phyloP scores from a whole-genome alignment of 768 basidiomycete genomes.

The Coprinellus micaceus region DNA sequence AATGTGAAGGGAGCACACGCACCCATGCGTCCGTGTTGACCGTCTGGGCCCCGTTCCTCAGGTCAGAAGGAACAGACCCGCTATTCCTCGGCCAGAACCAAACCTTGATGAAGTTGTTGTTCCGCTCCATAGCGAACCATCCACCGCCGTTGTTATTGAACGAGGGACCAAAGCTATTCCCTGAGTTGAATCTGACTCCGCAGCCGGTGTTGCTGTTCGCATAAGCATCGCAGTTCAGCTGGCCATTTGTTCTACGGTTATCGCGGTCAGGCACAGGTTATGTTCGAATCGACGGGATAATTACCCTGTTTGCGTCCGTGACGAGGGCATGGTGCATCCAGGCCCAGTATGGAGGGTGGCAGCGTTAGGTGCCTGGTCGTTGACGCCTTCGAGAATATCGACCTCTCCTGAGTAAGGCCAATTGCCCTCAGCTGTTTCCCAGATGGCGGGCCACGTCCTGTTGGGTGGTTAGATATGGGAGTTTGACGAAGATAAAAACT shows the following conservation, averaged over 20 bases:
- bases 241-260: constrained; percentile 32
- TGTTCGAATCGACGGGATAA: constrained; percentile 7
- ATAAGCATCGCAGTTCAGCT: constrained; percentile 40
- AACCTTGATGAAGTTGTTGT: constrained; percentile 45
- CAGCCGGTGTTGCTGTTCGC: constrained; percentile 50
- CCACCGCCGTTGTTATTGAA: constrained; percentile 62
- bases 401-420: constrained; percentile 34
- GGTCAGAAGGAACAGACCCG: constrained; percentile 37
- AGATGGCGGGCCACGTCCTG: constrained; percentile 52
- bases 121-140: constrained; percentile 58
- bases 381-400: constrained; percentile 57
- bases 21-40: constrained; percentile 52
- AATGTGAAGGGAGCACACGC: background rate
- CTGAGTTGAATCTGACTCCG: constrained; percentile 35
- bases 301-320: constrained; percentile 38
- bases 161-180: constrained; percentile 46
- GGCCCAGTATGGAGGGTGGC: constrained; percentile 51
- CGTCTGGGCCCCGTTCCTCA: constrained; percentile 32
- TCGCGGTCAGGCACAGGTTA: background rate
- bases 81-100: constrained; percentile 60
- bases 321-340: constrained; percentile 45
- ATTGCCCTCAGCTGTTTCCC: constrained; percentile 25
- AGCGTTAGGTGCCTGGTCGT: constrained; percentile 48
- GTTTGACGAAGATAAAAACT: constrained; percentile 1
- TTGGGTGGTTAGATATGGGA: background rate